Evolutionary conservation across 106 monocot species (phyloP).

Genomic region (Acorus calamus): DNA sequence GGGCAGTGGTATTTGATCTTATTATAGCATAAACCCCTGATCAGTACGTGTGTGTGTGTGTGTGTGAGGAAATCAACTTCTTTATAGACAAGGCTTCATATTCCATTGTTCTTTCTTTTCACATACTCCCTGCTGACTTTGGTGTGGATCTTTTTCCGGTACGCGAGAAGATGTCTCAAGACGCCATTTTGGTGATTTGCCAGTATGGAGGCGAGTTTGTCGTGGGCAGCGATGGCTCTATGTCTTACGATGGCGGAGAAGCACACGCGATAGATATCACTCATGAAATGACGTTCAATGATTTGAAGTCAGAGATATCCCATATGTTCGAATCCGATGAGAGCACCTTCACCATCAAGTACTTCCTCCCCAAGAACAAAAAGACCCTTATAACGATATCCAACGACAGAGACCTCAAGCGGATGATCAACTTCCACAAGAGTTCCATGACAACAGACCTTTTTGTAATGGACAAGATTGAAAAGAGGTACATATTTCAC

Average conservation of each 20-base stretch:
- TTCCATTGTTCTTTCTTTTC: too few relatives aligned
- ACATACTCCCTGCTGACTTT: too few relatives aligned
- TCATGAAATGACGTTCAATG: conserved; percentile 41
- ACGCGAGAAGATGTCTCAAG: too few relatives aligned
- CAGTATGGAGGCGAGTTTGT: conserved; percentile 83
- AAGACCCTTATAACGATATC: conserved; percentile 75
- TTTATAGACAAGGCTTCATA: too few relatives aligned
- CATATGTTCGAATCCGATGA: conserved; percentile 56
- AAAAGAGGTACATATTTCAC: conserved; percentile 42
- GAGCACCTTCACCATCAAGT: conserved; percentile 53
- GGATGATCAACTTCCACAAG: conserved; percentile 80
- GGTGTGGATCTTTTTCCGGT: too few relatives aligned
- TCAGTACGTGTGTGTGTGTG: too few relatives aligned
- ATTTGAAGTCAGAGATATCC: conserved; percentile 66
- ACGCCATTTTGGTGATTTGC: conserved; percentile 61
- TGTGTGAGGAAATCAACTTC: too few relatives aligned
- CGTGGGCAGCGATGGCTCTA: conserved; percentile 54
- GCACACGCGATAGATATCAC: conserved; percentile 87
- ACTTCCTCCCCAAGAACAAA: conserved; percentile 86
- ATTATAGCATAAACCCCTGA: too few relatives aligned
- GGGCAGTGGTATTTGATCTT: too few relatives aligned
- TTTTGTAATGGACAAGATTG: conserved; percentile 52
- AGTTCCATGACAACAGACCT: conserved; percentile 70
- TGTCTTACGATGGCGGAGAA: conserved; percentile 79
- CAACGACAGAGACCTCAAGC: conserved; percentile 78